Evolutionary conservation across 1,284 basidiomycete genomes (phyloP), one percentile per base, ranked within the genome.

Genomic region (Ganoderma sinense): DNA sequence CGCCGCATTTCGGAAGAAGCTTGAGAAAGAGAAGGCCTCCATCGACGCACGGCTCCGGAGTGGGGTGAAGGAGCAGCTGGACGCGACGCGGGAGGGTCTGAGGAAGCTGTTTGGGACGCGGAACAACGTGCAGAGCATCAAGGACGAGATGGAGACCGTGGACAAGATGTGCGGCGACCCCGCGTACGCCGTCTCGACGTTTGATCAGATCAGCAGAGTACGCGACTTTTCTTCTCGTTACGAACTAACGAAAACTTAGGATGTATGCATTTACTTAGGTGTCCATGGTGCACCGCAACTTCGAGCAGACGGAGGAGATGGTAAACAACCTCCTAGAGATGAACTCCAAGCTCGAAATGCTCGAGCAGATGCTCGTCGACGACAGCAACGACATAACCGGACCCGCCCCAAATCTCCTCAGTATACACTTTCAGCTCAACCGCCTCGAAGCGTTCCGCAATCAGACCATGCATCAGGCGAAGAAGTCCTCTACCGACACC

Each of bases 1-100:
- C 61, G 86, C 89, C 3, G 90, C 94, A 0, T 95, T 96, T 77
- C 91, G 96, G 71, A 97, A 97, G 86, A 98, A 98, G 80, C 88
- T 99, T 36, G 92, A 97, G 82, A 98, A 97, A 82, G 97, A 99
- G 83, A 97, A 98, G 82, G 91, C 95, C 0, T 94, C 95, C n/a
- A 94, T 99, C 72, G 96, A 98, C 77, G 92, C 94, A 5, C 90
- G 97, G 77, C 89, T 99, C 60, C 95, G 97, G 77, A 93, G 89
- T 71, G 97, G 97, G 18, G 96, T 98, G 69, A 97, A 95, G 79
- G 95, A 97, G 72, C 97, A 99, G 81, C 87, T 99, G 10, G 94
- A 97, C 77, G 91, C 95, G 0, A 98, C 97, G 11, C 85, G 96
- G 60, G 94, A 97, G 70, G 97, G 96, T 0, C 86, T 99, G 68